phyloP scores from a whole-genome alignment of 768 basidiomycete genomes.

The Psilocybe azurescens region DNA sequence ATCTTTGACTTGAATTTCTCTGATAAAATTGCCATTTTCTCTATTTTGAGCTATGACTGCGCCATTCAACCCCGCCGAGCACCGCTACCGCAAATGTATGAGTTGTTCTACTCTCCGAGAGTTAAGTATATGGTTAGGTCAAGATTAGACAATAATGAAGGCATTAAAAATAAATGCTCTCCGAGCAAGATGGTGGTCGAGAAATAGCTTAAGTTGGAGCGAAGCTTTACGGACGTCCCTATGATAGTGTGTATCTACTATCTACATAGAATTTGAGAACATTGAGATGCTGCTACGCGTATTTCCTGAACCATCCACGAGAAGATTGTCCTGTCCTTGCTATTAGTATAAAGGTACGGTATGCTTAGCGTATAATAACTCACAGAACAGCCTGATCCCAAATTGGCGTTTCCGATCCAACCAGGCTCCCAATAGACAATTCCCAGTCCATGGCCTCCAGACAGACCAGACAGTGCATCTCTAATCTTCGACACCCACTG shows the following conservation, averaged over 20 bases:
- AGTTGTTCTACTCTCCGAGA: no score
- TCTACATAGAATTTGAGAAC: slow-evolving; percentile 41
- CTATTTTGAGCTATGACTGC: no score
- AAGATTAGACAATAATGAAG: no score
- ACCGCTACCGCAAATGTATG: no score
- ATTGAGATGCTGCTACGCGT: slow-evolving; percentile 43
- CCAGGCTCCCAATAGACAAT: slow-evolving; percentile 73
- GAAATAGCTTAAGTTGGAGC: no score
- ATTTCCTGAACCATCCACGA: slow-evolving; percentile 51
- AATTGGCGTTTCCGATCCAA: slow-evolving; percentile 61
- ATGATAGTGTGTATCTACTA: slow-evolving; percentile 19
- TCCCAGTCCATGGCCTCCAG: slow-evolving; percentile 53
- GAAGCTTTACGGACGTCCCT: no score
- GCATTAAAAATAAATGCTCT: no score
- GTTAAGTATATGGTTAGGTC: no score
- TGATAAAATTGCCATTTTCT: no score
- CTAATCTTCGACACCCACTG: slow-evolving; percentile 58
- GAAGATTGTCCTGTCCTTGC: slow-evolving; percentile 46
- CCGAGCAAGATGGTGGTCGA: no score
- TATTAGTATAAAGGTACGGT: not conserved
- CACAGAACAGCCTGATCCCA: slow-evolving; percentile 50
- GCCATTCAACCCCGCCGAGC: no score
- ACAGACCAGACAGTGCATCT: slow-evolving; percentile 47
- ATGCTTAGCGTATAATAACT: slow-evolving; percentile 8
- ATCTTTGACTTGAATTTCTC: no score